Conservation (phyloP, 768 basidiomycete genomes). For the Exidia glandulosa region DNA sequence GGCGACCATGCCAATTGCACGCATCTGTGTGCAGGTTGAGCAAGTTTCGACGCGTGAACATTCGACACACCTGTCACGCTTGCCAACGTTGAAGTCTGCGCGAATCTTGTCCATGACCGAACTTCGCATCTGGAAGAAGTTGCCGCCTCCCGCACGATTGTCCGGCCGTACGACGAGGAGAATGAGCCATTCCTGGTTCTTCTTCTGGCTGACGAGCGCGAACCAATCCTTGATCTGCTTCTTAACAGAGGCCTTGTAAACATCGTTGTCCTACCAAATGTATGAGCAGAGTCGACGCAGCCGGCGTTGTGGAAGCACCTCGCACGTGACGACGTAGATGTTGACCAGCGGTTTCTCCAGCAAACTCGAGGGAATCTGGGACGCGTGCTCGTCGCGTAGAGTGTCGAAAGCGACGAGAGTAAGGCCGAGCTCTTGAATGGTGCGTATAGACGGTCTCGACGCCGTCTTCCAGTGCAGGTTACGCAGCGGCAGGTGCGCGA, state of each 20-base stretch:
- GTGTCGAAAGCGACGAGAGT: slow-evolving; percentile 57
- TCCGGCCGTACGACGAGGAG: slow-evolving; percentile 75
- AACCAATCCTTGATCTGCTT: slow-evolving; percentile 95
- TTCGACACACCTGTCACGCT: slow-evolving; percentile 78
- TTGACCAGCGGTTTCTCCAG: slow-evolving; percentile 83
- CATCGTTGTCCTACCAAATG: slow-evolving; percentile 62
- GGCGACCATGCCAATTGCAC: slow-evolving; percentile 70
- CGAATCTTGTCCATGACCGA: slow-evolving; percentile 82
- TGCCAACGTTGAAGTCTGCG: slow-evolving; percentile 85
- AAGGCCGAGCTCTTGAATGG: slow-evolving; percentile 82
- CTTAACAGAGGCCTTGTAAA: slow-evolving; percentile 67
- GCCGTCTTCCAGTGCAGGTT: slow-evolving; percentile 89
- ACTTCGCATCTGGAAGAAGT: slow-evolving; percentile 75
- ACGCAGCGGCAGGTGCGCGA: slow-evolving; percentile 70
- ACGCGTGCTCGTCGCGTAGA: slow-evolving; percentile 59
- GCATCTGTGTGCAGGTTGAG: slow-evolving; percentile 44
- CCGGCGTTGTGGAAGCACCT: slow-evolving; percentile 50
- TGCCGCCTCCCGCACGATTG: slow-evolving; percentile 43
- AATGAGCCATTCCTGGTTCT: slow-evolving; percentile 90
- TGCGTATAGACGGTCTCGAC: slow-evolving; percentile 60
- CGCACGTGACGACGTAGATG: slow-evolving; percentile 77
- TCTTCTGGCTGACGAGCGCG: slow-evolving; percentile 45
- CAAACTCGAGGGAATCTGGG: slow-evolving; percentile 65
- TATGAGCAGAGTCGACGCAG: slow-evolving; percentile 1
- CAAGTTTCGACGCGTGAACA: slow-evolving; percentile 6